Evolutionary conservation across 495 filamentous ascomycete species (phyloP).

Genomic region (Melanomma pulvis-pyrius): DNA sequence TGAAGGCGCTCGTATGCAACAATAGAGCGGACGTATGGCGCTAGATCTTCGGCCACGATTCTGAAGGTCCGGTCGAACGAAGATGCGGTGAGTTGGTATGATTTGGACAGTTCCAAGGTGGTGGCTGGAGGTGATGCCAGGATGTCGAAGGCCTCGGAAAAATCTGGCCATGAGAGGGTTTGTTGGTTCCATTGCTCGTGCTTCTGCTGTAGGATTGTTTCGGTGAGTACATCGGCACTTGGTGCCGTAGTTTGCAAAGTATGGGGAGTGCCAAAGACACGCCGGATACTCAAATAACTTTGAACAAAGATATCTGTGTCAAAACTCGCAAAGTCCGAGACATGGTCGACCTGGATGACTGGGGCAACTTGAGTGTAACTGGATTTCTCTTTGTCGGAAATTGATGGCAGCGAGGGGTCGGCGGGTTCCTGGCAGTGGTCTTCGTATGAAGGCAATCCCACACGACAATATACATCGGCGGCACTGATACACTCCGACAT

Average conservation of each 20-base stretch:
- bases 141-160: conserved; percentile 33
- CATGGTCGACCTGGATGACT: conserved; percentile 59
- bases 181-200: conserved; percentile 50
- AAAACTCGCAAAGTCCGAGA: conserved; percentile 49
- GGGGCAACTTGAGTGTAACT: conserved; percentile 67
- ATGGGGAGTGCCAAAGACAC: conserved; percentile 25
- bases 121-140: conserved; percentile 21
- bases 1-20: conserved; percentile 72
- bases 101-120: conserved; percentile 32
- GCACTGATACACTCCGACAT: conserved; percentile 42
- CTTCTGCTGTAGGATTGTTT: conserved; percentile 59
- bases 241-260: background rate
- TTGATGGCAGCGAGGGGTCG: conserved; percentile 64
- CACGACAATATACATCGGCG: conserved; percentile 42
- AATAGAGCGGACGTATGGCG: conserved; percentile 81
- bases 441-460: conserved; percentile 44
- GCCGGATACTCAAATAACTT: conserved; percentile 36
- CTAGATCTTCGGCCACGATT: conserved; percentile 72
- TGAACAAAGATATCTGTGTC: conserved; percentile 30
- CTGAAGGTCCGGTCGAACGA: conserved; percentile 70
- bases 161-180: conserved; percentile 23
- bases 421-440: conserved; percentile 48
- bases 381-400: conserved; percentile 59
- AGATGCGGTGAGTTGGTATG: conserved; percentile 55
- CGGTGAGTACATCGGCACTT: conserved; percentile 26